Evolutionary conservation across 805 yeast species (phyloP).

Genomic region (Saccharomycopsis selenospora): DNA sequence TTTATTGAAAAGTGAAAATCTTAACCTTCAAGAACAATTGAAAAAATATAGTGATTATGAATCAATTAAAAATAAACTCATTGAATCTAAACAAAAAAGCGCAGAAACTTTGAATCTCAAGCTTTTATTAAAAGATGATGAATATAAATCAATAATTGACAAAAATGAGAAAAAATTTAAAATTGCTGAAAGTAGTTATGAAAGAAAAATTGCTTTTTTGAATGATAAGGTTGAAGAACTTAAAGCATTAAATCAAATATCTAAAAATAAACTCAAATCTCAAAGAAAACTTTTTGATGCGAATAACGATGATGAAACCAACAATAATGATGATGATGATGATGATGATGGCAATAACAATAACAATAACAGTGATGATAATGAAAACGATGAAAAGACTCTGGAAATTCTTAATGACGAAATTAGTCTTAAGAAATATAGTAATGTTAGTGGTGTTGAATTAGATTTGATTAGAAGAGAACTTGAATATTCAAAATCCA

Average conservation of each 20-base stretch:
- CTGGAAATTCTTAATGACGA: slow-evolving; percentile 10
- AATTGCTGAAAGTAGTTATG: slow-evolving; percentile 45
- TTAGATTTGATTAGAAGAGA: slow-evolving; percentile 68
- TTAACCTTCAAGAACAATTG: slow-evolving; percentile 41
- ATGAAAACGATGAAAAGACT: slow-evolving; percentile 17
- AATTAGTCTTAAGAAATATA: slow-evolving; percentile 23
- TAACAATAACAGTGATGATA: not conserved
- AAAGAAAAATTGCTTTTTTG: slow-evolving; percentile 44
- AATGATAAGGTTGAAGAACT: slow-evolving; percentile 56
- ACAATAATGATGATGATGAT: slow-evolving; percentile 19
- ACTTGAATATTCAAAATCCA: slow-evolving; percentile 58
- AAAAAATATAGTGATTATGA: slow-evolving; percentile 72
- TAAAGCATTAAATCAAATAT: slow-evolving; percentile 55
- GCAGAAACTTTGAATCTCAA: slow-evolving; percentile 47
- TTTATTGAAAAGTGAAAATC: slow-evolving; percentile 43
- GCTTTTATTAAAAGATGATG: slow-evolving; percentile 66
- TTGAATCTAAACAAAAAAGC: slow-evolving; percentile 52
- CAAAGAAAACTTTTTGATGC: slow-evolving; percentile 38
- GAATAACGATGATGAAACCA: slow-evolving; percentile 26
- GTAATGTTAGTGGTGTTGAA: slow-evolving; percentile 37
- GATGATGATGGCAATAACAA: slow-evolving; percentile 21
- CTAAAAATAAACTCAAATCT: slow-evolving; percentile 48
- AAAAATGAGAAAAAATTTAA: slow-evolving; percentile 70
- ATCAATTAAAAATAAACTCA: slow-evolving; percentile 54
- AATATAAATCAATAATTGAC: slow-evolving; percentile 56